phyloP scores from a whole-genome alignment of 1,284 basidiomycete species.

The Puccinia triticina region DNA sequence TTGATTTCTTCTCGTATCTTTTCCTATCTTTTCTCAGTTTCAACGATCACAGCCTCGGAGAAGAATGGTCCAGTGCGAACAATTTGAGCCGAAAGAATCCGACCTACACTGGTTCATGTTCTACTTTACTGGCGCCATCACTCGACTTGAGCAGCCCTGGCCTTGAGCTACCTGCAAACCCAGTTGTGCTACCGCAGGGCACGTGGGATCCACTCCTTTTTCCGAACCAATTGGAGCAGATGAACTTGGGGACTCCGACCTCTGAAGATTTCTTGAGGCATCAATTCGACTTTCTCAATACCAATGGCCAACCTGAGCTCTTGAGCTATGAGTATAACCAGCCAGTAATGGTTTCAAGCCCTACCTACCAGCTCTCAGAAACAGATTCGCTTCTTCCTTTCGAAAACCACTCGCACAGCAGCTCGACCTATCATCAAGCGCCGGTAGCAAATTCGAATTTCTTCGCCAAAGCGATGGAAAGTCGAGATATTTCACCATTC shows the following conservation, averaged over 20 bases:
- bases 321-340: constrained; percentile 13
- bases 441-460: neutral
- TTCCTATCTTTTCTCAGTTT: neutral
- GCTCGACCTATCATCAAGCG: neutral
- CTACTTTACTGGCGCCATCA: neutral
- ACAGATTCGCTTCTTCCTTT: constrained; percentile 12
- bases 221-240: constrained; percentile 12
- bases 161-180: constrained; percentile 3
- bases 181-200: neutral
- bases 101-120: neutral
- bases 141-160: neutral
- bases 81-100: neutral
- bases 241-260: neutral
- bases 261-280: constrained; percentile 14
- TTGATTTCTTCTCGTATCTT: neutral
- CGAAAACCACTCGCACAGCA: neutral
- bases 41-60: neutral
- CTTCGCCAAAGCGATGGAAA: constrained; percentile 3
- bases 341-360: constrained; percentile 10
- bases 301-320: constrained; percentile 8
- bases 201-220: constrained; percentile 16
- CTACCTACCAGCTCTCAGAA: neutral
- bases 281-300: constrained; percentile 6
- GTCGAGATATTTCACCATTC: constrained; percentile 12
- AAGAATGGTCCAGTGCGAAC: constrained; percentile 11